Evolutionary conservation across 2,329 filamentous ascomycete species (phyloP).

Genomic region (Xylariaceae sp.): DNA sequence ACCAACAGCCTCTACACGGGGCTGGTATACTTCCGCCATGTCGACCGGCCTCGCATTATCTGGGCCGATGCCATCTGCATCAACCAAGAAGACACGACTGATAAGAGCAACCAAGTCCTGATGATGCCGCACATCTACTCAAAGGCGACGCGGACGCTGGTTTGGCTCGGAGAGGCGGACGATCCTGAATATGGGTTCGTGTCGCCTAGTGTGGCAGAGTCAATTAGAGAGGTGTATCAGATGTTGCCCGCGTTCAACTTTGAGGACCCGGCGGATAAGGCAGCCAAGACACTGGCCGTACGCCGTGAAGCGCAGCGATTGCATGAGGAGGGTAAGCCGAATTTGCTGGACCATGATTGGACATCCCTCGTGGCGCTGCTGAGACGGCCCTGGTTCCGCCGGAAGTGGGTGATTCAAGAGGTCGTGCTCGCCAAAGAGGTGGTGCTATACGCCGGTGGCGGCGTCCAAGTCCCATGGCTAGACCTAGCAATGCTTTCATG

Average conservation of each 20-base stretch:
- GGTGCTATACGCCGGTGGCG: constrained; percentile 3
- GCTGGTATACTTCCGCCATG: constrained; percentile 7
- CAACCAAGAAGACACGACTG: constrained; percentile 3
- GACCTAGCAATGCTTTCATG: constrained; percentile 5
- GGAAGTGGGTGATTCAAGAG: constrained; percentile 14
- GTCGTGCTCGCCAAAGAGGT: constrained; percentile 3
- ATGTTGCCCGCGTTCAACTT: constrained; percentile 1
- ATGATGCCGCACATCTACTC: constrained; percentile 15
- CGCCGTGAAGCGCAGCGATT: neutral
- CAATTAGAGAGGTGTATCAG: neutral
- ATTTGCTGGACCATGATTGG: constrained; percentile 11
- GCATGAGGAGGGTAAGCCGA: constrained; percentile 6
- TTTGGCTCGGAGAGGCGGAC: constrained; percentile 7
- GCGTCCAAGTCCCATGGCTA: constrained; percentile 2
- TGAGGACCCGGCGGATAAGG: neutral
- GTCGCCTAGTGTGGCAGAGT: neutral
- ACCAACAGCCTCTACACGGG: constrained; percentile 7
- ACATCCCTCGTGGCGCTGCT: constrained; percentile 1
- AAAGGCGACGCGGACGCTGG: constrained; percentile 1
- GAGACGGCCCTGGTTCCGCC: constrained; percentile 11
- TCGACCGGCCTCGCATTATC: constrained; percentile 4
- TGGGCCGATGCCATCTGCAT: constrained; percentile 14
- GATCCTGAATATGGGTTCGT: constrained; percentile 4
- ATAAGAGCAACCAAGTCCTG: constrained; percentile 5
- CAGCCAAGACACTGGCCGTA: neutral